Evolutionary conservation across 352 stramenopile species (phyloP), one percentile per base, ranked within the genome.

Genomic region (Phytophthora aleatoria): DNA sequence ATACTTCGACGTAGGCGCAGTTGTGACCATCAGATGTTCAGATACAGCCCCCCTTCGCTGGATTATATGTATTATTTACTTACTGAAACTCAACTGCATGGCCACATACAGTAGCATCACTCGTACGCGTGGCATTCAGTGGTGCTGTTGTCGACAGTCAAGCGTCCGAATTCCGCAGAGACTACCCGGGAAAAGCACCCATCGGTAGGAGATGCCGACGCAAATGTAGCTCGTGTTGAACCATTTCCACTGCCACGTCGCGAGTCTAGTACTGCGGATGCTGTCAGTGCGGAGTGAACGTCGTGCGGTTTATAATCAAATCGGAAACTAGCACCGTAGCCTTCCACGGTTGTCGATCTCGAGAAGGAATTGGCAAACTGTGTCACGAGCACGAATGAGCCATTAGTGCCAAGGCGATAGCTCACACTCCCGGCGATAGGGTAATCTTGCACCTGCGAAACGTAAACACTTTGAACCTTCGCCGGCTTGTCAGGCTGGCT

Each of bases 361-460:
- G 61, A 64, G 42, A 88, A 87, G 8, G 64, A 67, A 45, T 89
- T 82, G 15, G 63, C 45, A 41, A 88, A 67, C 16, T 80, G 55
- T 5, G 76, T 78, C 16, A 81, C 73, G 5, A 87, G 71, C 0
- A 77, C 57, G 57, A 75, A 90, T 16, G 67, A 73, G 9, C 57
- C 56, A 52, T 76, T 69, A 51, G 36, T 50, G 42, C 75, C 70
- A 2, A 64, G 54, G 12, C 70, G 70, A 74, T 87, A 91, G 56
- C 67, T 69, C 26, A 80, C 71, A 42, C 68, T 73, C 27, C 82
- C 82, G 15, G 43, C 59, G 16, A 91, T 57, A 57, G 77, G 79
- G 53, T 91, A 89, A 43, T 85, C 61, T 52, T 90, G 79, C 30
- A 58, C 36, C 13, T 72, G 67, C 13, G 64, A 75, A 41, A 84